Evolutionary conservation across 176 grass and related monocot species (phyloP).

Genomic region (Oryza glumipatula): DNA sequence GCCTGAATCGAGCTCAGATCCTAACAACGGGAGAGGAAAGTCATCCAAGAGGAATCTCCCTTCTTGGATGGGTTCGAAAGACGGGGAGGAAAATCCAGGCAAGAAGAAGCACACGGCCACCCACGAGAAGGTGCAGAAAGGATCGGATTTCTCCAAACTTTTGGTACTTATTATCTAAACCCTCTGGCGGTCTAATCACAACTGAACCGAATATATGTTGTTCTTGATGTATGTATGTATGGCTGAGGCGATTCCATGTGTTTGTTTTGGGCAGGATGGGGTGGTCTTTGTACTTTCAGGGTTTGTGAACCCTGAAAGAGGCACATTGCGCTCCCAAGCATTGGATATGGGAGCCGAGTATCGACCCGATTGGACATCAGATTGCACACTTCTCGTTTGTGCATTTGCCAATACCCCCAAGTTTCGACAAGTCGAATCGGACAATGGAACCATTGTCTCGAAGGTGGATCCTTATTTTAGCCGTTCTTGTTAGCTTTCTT

Average conservation of each 20-base stretch:
- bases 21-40: background rate
- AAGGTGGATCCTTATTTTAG: constrained; percentile 56
- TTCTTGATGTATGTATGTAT: background rate
- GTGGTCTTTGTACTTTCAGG: constrained; percentile 78
- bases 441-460: constrained; percentile 81
- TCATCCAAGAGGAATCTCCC: constrained; percentile 63
- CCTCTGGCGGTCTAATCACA: background rate
- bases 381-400: constrained; percentile 92
- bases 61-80: constrained; percentile 59
- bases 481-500: background rate
- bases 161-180: constrained; percentile 46
- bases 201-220: background rate
- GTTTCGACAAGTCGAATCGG: constrained; percentile 74
- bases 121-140: constrained; percentile 30
- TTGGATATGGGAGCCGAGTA: constrained; percentile 91
- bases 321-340: constrained; percentile 71
- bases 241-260: background rate
- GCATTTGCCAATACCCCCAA: constrained; percentile 89
- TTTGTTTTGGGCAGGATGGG: constrained; percentile 61
- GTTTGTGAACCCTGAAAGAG: constrained; percentile 89
- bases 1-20: constrained; percentile 50
- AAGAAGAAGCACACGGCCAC: constrained; percentile 61
- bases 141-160: constrained; percentile 64
- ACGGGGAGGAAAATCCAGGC: constrained; percentile 39
- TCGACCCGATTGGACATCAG: constrained; percentile 73